These are phyloP conservation scores for Podila clonocystis DNA, from an alignment of 192 early-diverging fungal genomes.

Conservation along the genomic window DNA sequence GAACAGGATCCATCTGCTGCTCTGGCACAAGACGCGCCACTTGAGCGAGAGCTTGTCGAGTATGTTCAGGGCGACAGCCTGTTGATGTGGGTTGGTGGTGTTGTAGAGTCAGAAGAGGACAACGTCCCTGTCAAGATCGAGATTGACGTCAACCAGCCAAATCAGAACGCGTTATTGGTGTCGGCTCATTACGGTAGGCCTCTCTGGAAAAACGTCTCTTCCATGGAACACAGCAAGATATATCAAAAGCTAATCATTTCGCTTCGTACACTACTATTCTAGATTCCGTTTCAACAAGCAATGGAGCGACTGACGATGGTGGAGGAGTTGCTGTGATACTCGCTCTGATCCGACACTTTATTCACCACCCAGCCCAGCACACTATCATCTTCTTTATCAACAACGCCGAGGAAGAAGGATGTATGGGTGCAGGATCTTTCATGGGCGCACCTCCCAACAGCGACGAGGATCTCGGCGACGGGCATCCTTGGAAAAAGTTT, in stretches of 20 bases:
- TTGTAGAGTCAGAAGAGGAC: constrained; percentile 22
- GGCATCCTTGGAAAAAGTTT: constrained; percentile 71
- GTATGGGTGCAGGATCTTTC: constrained; percentile 67
- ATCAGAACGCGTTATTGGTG: constrained; percentile 62
- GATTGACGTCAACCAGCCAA: constrained; percentile 44
- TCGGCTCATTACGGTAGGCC: constrained; percentile 70
- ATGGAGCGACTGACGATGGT: constrained; percentile 76
- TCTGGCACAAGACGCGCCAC: neutral
- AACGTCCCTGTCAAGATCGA: constrained; percentile 35
- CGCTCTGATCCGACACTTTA: constrained; percentile 65
- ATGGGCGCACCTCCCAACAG: constrained; percentile 48
- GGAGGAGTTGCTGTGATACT: constrained; percentile 70
- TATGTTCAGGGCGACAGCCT: constrained; percentile 42
- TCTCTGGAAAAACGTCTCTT: neutral
- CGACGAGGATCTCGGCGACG: constrained; percentile 23
- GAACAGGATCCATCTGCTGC: constrained; percentile 5
- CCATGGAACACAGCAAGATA: too few relatives aligned
- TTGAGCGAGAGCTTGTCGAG: neutral
- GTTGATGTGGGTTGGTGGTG: constrained; percentile 48
- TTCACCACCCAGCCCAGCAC: constrained; percentile 63
- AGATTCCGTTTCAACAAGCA: constrained; percentile 74
- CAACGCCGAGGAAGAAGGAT: constrained; percentile 75
- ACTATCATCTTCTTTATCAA: constrained; percentile 74
- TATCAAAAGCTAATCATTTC: neutral
- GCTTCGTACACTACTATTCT: neutral